Conservation (phyloP, 805 yeast genomes). For the Wickerhamiella qilinensis region DNA sequence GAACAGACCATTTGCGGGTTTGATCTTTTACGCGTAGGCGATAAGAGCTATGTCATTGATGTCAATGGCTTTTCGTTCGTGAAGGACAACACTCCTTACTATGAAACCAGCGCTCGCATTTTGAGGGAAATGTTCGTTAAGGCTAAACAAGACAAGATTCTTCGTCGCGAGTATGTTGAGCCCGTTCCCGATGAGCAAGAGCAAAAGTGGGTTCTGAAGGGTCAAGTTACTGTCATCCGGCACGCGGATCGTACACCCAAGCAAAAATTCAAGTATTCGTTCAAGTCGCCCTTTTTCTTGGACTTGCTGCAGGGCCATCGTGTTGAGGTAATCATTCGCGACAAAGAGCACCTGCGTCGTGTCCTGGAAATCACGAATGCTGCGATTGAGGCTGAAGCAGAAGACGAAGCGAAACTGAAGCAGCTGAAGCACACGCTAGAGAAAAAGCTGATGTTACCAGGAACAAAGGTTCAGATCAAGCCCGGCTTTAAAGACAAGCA, state of each 20-base stretch:
- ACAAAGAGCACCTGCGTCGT: constrained; percentile 67
- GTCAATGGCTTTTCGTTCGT: constrained; percentile 97
- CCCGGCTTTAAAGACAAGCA: constrained; percentile 34
- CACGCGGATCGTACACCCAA: constrained; percentile 99
- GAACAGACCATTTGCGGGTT: constrained; percentile 95
- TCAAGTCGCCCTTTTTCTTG: constrained; percentile 71
- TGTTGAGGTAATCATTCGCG: constrained; percentile 90
- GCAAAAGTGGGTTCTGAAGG: constrained; percentile 95
- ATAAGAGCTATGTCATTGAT: constrained; percentile 82
- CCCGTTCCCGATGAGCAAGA: constrained; percentile 9
- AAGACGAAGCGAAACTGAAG: constrained; percentile 60
- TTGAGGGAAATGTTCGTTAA: constrained; percentile 57
- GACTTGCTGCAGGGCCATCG: constrained; percentile 83
- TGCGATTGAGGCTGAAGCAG: constrained; percentile 61
- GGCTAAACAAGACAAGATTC: constrained; percentile 27
- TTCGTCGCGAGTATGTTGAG: constrained; percentile 7
- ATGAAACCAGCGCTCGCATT: constrained; percentile 67
- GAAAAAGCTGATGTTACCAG: constrained; percentile 81
- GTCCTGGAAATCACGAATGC: constrained; percentile 71
- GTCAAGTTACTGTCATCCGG: constrained; percentile 76
- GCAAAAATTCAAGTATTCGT: constrained; percentile 92
- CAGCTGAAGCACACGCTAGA: constrained; percentile 72
- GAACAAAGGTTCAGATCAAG: constrained; percentile 89
- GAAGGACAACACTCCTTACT: constrained; percentile 75
- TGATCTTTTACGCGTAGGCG: constrained; percentile 79